phyloP scores from a whole-genome alignment of 2,329 filamentous ascomycete species.

The Calcarisporium arbuscula region DNA sequence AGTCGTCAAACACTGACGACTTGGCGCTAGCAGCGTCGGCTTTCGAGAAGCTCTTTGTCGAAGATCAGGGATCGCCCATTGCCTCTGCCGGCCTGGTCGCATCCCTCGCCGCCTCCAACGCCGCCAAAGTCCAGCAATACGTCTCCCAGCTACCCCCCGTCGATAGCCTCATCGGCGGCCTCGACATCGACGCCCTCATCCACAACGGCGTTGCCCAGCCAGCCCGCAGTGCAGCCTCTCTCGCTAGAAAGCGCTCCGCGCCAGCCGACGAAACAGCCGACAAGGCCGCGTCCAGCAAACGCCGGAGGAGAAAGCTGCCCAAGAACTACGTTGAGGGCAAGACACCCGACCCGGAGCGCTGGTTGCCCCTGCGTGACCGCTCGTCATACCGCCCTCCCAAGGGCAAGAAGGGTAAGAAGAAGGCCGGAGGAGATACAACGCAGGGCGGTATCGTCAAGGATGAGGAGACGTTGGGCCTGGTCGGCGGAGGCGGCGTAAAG shows the following conservation, averaged over 20 bases:
- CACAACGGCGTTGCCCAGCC: slow-evolving; percentile 53
- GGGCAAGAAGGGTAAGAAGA: slow-evolving; percentile 88
- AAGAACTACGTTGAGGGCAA: slow-evolving; percentile 72
- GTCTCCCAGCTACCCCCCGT: slow-evolving; percentile 55
- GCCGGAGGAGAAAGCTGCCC: slow-evolving; percentile 57
- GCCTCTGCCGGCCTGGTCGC: slow-evolving; percentile 82
- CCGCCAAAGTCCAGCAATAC: slow-evolving; percentile 47
- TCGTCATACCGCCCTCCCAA: slow-evolving; percentile 86
- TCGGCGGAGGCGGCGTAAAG: slow-evolving; percentile 58
- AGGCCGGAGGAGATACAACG: slow-evolving; percentile 69
- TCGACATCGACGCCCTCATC: slow-evolving; percentile 59
- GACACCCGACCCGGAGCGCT: slow-evolving; percentile 82
- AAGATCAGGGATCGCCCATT: slow-evolving; percentile 60
- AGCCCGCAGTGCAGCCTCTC: slow-evolving; percentile 24
- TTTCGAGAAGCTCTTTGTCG: slow-evolving; percentile 64
- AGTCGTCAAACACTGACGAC: slow-evolving; percentile 64
- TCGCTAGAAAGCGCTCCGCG: slow-evolving; percentile 48
- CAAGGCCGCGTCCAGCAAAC: slow-evolving; percentile 44
- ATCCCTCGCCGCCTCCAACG: slow-evolving; percentile 60
- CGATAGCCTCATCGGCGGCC: slow-evolving; percentile 51
- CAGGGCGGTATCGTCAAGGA: slow-evolving; percentile 80
- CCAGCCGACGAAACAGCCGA: slow-evolving; percentile 25
- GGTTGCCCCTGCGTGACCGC: slow-evolving; percentile 84
- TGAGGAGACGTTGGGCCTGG: slow-evolving; percentile 59
- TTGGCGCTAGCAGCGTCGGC: slow-evolving; percentile 66